Conservation (phyloP, 495 filamentous ascomycete species). For the Penicillium atrosanguineum region DNA sequence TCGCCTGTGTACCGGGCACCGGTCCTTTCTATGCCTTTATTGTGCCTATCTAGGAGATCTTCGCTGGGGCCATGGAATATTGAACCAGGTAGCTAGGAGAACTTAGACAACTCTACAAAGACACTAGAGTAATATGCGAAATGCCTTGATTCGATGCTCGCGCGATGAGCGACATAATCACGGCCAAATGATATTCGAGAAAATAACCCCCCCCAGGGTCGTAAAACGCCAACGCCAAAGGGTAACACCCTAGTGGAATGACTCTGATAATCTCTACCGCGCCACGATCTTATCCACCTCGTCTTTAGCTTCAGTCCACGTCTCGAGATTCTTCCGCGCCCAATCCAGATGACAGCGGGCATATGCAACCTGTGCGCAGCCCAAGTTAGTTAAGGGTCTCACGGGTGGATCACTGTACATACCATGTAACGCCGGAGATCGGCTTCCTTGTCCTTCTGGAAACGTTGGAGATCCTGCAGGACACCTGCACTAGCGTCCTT, state of each 20-base stretch:
- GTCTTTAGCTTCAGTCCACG: constrained; percentile 92
- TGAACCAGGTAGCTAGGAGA: neutral
- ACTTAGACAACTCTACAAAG: neutral
- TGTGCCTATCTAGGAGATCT: neutral
- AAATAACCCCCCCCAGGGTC: neutral
- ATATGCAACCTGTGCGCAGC: constrained; percentile 72
- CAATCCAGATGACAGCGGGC: constrained; percentile 94
- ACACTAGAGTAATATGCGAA: neutral
- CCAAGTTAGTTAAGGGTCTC: constrained; percentile 1
- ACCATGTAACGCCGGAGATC: constrained; percentile 96
- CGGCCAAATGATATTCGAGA: neutral
- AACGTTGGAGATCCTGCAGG: constrained; percentile 83
- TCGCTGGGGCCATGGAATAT: neutral
- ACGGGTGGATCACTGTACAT: constrained; percentile 32
- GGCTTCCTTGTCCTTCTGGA: constrained; percentile 90
- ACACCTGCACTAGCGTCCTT: constrained; percentile 85
- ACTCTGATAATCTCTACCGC: constrained; percentile 33
- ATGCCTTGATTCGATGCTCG: neutral
- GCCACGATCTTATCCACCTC: constrained; percentile 85
- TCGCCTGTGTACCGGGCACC: too few species aligned
- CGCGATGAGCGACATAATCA: neutral
- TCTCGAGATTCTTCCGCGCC: constrained; percentile 95
- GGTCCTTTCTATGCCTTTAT: neutral
- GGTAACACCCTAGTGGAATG: neutral
- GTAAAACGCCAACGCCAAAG: constrained; percentile 6